Evolutionary conservation across 768 basidiomycete species (phyloP).

Genomic region (Auriscalpium microsporum): DNA sequence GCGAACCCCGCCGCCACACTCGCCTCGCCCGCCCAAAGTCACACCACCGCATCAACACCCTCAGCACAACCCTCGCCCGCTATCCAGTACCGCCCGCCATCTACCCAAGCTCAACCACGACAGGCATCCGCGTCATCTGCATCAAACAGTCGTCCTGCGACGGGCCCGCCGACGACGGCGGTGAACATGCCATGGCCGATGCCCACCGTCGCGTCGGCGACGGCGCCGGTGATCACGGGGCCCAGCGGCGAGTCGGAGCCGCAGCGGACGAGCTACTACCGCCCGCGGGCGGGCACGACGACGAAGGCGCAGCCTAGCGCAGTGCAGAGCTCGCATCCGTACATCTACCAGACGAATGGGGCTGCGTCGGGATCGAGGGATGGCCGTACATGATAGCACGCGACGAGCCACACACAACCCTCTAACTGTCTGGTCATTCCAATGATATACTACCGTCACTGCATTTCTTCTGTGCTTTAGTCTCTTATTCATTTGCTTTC

Average conservation of each 20-base stretch:
- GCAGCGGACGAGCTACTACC: conserved; percentile 8
- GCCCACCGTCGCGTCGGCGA: conserved; percentile 15
- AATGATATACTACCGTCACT: too few species aligned
- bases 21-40: conserved; percentile 12
- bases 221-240: conserved; percentile 12
- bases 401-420: too few species aligned
- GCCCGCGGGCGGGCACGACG: neutral
- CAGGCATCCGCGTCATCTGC: conserved; percentile 5
- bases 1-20: conserved; percentile 2
- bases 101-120: conserved; percentile 3
- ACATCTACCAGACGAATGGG: too few species aligned
- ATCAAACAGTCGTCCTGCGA: conserved; percentile 7
- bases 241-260: neutral
- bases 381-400: too few species aligned
- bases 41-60: conserved; percentile 8
- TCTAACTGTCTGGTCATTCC: too few species aligned
- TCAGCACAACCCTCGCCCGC: conserved; percentile 15
- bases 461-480: too few species aligned
- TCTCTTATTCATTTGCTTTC: too few species aligned
- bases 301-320: too few species aligned
- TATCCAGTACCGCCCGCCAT: conserved; percentile 3
- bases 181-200: conserved; percentile 15
- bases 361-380: too few species aligned
- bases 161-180: conserved; percentile 1
- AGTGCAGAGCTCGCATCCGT: too few species aligned